Conservation (phyloP, 2,329 filamentous ascomycete genomes). For the Lasiodiplodia citricola region DNA sequence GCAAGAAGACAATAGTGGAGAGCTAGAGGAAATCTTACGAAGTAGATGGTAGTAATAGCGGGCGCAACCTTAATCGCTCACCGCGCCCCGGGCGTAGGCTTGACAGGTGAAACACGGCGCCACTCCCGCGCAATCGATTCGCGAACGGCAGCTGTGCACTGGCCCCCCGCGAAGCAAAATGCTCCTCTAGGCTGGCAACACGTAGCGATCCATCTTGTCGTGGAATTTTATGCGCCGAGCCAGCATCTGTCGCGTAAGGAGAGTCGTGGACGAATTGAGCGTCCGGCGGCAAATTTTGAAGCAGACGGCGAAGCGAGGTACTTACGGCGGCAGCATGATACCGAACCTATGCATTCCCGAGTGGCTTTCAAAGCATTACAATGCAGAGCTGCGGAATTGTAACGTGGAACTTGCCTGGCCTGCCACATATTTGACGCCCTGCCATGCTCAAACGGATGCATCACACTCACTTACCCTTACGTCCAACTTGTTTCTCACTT, state of each 20-base stretch:
- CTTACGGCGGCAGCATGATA: neutral
- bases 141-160: neutral
- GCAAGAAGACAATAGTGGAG: neutral
- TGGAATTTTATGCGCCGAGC: neutral
- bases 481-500: neutral
- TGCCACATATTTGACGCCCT: neutral
- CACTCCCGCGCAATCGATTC: constrained; percentile 4
- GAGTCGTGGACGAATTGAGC: neutral
- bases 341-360: neutral
- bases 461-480: neutral
- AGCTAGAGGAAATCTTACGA: neutral
- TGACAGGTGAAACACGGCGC: constrained; percentile 8
- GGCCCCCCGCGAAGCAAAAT: neutral
- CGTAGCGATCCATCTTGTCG: neutral
- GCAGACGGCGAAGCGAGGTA: neutral
- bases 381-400: neutral
- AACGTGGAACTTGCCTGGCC: neutral
- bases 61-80: neutral
- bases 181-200: neutral
- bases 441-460: neutral
- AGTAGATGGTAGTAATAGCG: neutral
- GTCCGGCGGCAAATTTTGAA: neutral
- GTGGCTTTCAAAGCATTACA: neutral
- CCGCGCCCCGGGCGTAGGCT: neutral
- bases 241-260: too few species aligned